phyloP scores from a whole-genome alignment of 1,284 basidiomycete genomes.

The Heterobasidion annosum region DNA sequence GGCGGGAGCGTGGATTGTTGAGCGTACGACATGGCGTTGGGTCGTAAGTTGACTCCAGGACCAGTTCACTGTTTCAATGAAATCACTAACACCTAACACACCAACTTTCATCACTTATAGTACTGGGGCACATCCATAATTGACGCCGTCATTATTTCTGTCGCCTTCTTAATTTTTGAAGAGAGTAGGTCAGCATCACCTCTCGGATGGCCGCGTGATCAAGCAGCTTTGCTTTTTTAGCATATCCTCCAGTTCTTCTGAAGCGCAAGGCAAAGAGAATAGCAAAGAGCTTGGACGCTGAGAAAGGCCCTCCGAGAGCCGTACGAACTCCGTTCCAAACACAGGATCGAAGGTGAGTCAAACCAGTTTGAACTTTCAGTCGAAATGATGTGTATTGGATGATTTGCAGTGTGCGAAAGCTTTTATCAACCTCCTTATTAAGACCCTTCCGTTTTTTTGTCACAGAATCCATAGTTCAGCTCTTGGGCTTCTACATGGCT shows the following conservation, averaged over 20 bases:
- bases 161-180: constrained; percentile 33
- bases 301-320: constrained; percentile 22
- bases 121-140: constrained; percentile 32
- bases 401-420: no score
- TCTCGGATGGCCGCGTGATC: neutral
- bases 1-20: constrained; percentile 28
- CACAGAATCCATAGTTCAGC: constrained; percentile 35
- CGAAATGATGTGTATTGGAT: no score
- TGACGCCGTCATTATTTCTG: constrained; percentile 23
- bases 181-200: constrained; percentile 24
- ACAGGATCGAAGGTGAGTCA: no score
- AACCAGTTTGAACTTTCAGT: no score
- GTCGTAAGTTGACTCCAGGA: constrained; percentile 16
- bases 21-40: constrained; percentile 29
- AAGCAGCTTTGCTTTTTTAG: constrained; percentile 11
- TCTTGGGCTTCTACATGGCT: constrained; percentile 37
- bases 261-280: constrained; percentile 30
- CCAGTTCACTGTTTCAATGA: neutral
- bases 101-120: constrained; percentile 7
- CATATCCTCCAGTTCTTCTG: constrained; percentile 35
- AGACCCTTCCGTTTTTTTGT: constrained; percentile 32
- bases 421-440: no score
- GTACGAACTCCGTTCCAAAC: constrained; percentile 11
- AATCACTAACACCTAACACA: no score
- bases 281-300: constrained; percentile 26